Evolutionary conservation across 2,329 filamentous ascomycete genomes (phyloP), one percentile per base, ranked within the genome.

Genomic region (Colletotrichum cordylinicola): DNA sequence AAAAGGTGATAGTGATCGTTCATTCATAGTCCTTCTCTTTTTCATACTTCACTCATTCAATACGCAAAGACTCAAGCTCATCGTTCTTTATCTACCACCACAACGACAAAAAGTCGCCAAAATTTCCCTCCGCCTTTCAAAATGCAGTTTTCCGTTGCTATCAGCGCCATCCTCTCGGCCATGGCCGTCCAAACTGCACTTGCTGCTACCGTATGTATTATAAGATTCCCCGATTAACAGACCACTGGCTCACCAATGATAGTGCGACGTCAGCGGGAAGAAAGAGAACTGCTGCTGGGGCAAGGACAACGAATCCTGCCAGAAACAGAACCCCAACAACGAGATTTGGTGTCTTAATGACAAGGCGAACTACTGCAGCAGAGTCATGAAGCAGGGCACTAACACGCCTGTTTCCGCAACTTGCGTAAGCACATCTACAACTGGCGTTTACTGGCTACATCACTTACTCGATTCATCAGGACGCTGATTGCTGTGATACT

Each of bases 201-300:
- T 48, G 43, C 43, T 48, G 43, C 43, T 21, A 48, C 43, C 43
- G 43, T 48, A 21, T 13, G 43, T 8, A 4, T 4, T 10, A 13
- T 21, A 48, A 0, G n/a, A 13, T 8, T 48, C 0, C 0, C n/a
- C n/a, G 0, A 1, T 48, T n/a, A n/a, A 6, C 13, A 21, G 1
- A 48, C 10, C 43, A 4, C 5, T 0, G 4, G 13, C 43, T 48
- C 43, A 48, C n/a, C 3, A 21, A 13, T 0, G 0, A 48, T 21
- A 48, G 43, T 48, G 43, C n/a, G 43, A 48, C 43, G 43, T 48
- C 18, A 48, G 0, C 43, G 43, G 43, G 2, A 48, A 48, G 43
- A 48, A 48, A 48, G 43, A 48, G 43, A 48, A 48, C n/a, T 48
- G 43, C 10, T 48, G 43, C 43, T 48, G 43, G 43, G 43, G 43